A percentile compares a stretch with the other conserved stretches of the same genome.
phyloP scores from a whole-genome alignment of 169 alveolate genomes.

The Babesia bigemina region DNA sequence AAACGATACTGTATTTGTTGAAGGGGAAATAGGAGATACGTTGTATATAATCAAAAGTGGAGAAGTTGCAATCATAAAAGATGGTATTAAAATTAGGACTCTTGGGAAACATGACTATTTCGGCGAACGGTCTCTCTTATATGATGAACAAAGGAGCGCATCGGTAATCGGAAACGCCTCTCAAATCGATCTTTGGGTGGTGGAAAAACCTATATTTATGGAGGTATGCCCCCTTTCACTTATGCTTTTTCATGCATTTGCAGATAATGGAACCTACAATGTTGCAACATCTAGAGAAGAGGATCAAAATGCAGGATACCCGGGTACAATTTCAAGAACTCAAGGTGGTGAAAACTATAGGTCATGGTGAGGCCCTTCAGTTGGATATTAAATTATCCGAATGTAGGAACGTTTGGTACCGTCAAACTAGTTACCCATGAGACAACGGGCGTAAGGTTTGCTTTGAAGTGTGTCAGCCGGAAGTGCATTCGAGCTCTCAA shows the following conservation, averaged over 20 bases:
- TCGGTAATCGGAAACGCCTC: slow-evolving; percentile 83
- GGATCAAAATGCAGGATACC: slow-evolving; percentile 90
- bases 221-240: slow-evolving; percentile 41
- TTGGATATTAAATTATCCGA: neutral
- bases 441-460: slow-evolving; percentile 83
- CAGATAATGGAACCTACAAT: slow-evolving; percentile 83
- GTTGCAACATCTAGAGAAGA: slow-evolving; percentile 86
- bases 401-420: slow-evolving; percentile 86
- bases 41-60: slow-evolving; percentile 92
- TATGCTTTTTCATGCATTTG: neutral
- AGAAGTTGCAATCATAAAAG: slow-evolving; percentile 85
- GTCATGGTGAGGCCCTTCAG: slow-evolving; percentile 75
- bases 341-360: slow-evolving; percentile 78
- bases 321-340: slow-evolving; percentile 85
- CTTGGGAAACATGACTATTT: slow-evolving; percentile 91
- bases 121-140: slow-evolving; percentile 93
- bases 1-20: slow-evolving; percentile 86
- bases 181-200: slow-evolving; percentile 83
- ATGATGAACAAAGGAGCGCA: slow-evolving; percentile 91
- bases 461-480: slow-evolving; percentile 88
- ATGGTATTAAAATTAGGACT: slow-evolving; percentile 82
- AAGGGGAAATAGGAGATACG: slow-evolving; percentile 91
- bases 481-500: slow-evolving; percentile 77
- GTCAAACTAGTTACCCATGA: slow-evolving; percentile 86
- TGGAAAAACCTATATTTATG: slow-evolving; percentile 85